These are phyloP conservation scores for Trichoderma sp. DNA, from an alignment of 2,329 filamentous ascomycete species.

Conservation along the genomic window DNA sequence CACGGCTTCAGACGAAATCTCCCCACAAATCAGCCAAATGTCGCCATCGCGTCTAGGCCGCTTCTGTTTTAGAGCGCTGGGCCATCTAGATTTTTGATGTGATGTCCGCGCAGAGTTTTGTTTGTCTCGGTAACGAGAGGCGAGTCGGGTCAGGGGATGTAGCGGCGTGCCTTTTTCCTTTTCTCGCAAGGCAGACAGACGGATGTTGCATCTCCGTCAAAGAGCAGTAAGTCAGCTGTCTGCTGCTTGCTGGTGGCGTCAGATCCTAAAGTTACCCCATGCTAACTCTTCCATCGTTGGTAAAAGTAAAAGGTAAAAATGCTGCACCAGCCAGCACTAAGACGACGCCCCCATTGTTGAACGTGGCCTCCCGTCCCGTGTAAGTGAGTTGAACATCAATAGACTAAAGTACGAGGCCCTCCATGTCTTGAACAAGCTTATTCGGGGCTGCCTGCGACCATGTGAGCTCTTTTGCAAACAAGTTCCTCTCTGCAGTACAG, in stretches of 20 bases:
- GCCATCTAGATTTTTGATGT: neutral
- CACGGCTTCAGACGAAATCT: neutral
- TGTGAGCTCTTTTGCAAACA: neutral
- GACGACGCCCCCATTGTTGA: neutral
- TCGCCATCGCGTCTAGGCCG: conserved; percentile 17
- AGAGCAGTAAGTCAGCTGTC: neutral
- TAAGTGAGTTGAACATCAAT: neutral
- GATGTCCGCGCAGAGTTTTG: neutral
- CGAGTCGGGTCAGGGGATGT: neutral
- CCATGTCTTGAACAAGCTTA: neutral
- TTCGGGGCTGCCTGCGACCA: neutral
- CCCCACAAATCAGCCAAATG: conserved; percentile 17
- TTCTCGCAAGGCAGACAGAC: neutral
- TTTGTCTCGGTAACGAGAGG: neutral
- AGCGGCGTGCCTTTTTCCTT: neutral
- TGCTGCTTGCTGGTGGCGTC: neutral
- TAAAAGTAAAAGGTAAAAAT: neutral
- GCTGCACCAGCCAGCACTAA: neutral
- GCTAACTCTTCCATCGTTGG: neutral
- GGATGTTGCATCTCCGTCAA: neutral
- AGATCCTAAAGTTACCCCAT: neutral
- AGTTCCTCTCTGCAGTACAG: neutral
- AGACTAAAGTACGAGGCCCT: neutral
- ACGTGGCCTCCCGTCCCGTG: neutral
- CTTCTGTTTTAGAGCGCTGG: conserved; percentile 7